These are phyloP conservation scores for Tylopilus subfusipes DNA, from an alignment of 768 basidiomycete species.

Conservation along the genomic window DNA sequence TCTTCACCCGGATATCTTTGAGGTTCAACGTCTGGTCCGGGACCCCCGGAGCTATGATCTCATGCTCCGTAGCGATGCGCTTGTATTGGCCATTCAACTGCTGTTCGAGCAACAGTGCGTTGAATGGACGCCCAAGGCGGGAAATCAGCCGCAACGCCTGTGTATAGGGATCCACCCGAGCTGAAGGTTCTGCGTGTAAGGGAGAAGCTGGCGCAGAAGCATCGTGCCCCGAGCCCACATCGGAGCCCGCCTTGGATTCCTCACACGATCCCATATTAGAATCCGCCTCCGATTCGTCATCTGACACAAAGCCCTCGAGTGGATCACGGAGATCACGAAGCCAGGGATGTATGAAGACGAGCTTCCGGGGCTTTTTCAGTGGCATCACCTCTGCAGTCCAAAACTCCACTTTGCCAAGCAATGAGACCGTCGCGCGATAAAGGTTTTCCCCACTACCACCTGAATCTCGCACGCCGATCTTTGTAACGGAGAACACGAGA, in stretches of 20 bases:
- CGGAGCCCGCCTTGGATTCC: background rate
- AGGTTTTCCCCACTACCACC: too few species aligned
- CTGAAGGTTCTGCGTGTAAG: background rate
- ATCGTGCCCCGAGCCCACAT: too few species aligned
- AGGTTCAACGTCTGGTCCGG: background rate
- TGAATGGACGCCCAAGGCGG: constrained; percentile 1
- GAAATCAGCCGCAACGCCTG: constrained; percentile 1
- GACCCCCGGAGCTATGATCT: background rate
- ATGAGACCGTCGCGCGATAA: too few species aligned
- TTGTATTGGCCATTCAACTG: background rate
- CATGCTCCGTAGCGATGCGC: background rate
- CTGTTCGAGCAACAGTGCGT: background rate
- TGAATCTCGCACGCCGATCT: background rate
- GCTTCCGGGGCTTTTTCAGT: background rate
- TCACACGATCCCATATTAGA: background rate
- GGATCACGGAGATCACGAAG: background rate
- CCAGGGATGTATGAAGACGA: constrained; percentile 8
- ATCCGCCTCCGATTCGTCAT: background rate
- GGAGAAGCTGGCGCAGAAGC: background rate
- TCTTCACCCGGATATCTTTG: background rate
- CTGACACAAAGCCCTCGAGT: background rate
- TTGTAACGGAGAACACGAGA: background rate
- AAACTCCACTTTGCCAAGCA: constrained; percentile 1
- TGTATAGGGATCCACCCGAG: background rate
- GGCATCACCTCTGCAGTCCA: background rate